A percentile compares a stretch with the other conserved stretches of the same genome.
phyloP scores from a whole-genome alignment of 371 early-diverging fungal species.

The Lichtheimia ramosa region DNA sequence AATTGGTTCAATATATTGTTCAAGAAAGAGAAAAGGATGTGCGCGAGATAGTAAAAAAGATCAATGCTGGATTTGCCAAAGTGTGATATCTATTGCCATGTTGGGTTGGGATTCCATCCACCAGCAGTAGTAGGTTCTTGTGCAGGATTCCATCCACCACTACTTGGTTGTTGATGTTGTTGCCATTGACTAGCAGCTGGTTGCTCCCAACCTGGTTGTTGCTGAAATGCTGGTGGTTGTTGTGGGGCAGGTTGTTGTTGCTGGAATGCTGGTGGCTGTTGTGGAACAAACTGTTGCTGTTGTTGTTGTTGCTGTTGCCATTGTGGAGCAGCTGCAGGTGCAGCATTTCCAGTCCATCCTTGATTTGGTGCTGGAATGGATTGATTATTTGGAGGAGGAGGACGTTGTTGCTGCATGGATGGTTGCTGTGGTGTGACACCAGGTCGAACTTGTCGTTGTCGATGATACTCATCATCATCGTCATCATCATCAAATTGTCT shows the following conservation, averaged over 20 bases:
- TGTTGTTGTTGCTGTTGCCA: constrained; percentile 7
- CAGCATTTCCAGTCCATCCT: too few relatives aligned
- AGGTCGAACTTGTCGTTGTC: neutral
- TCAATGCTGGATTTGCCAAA: neutral
- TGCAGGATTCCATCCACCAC: neutral
- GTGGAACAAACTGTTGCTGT: neutral
- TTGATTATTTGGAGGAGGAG: neutral
- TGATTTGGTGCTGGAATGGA: too few relatives aligned
- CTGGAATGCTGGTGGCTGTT: neutral
- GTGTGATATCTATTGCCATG: neutral
- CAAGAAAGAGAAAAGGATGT: too few relatives aligned
- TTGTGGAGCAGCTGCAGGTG: too few relatives aligned
- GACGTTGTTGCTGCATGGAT: neutral
- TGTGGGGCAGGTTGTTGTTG: neutral
- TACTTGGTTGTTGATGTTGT: neutral
- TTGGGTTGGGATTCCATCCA: neutral
- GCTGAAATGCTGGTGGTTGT: neutral
- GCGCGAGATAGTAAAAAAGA: too few relatives aligned
- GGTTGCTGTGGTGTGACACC: neutral
- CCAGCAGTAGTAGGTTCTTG: neutral
- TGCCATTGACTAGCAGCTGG: neutral
- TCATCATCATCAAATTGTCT: neutral
- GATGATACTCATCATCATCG: neutral
- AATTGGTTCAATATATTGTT: too few relatives aligned
- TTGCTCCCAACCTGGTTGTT: neutral